A percentile compares a stretch with the other conserved stretches of the same genome.
Conservation (phyloP, 23 red algal species). For the Gracilaria domingensis region DNA sequence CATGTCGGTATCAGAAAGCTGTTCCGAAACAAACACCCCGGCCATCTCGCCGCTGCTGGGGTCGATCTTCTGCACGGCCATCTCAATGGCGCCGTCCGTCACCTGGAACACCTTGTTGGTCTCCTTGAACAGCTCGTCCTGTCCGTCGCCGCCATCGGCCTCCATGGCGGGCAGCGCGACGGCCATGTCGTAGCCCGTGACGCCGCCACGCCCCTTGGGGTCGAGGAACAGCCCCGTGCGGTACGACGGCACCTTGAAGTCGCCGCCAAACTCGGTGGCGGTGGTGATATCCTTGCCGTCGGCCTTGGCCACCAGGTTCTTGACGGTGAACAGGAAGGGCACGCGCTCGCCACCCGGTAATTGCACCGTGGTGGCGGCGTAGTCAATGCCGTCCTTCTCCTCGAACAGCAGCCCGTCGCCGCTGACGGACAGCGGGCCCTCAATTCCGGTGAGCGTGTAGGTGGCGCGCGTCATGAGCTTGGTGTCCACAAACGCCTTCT, state of each 20-base stretch:
- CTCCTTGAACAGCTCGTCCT: constrained; percentile 93
- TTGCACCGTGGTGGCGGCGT: constrained; percentile 97
- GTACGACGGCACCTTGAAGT: constrained; percentile 97
- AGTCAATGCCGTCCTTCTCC: constrained; percentile 99
- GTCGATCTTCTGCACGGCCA: constrained; percentile 99
- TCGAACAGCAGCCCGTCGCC: constrained; percentile 79
- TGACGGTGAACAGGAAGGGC: constrained; percentile 98
- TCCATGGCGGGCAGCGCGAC: constrained; percentile 92
- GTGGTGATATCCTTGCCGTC: constrained; percentile 91
- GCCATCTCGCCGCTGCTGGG: constrained; percentile 86
- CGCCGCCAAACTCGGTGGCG: constrained; percentile 95
- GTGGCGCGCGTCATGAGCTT: constrained; percentile 98
- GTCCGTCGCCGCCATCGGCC: constrained; percentile 96
- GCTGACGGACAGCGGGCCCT: constrained; percentile 80
- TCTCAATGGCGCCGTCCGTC: constrained; percentile 93
- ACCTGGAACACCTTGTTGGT: constrained; percentile 99
- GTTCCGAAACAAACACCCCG: constrained; percentile 98
- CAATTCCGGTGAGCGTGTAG: constrained; percentile 93
- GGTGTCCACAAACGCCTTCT: constrained; percentile 94
- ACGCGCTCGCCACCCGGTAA: constrained; percentile 98
- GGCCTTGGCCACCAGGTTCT: constrained; percentile 90
- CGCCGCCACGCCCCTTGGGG: constrained; percentile 98
- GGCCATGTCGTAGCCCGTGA: constrained; percentile 98
- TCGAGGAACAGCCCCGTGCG: constrained; percentile 97
- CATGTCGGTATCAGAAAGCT: constrained; percentile 99